These are phyloP conservation scores for Basidioascus undulatus DNA, from an alignment of 768 basidiomycete genomes.

Conservation along the genomic window DNA sequence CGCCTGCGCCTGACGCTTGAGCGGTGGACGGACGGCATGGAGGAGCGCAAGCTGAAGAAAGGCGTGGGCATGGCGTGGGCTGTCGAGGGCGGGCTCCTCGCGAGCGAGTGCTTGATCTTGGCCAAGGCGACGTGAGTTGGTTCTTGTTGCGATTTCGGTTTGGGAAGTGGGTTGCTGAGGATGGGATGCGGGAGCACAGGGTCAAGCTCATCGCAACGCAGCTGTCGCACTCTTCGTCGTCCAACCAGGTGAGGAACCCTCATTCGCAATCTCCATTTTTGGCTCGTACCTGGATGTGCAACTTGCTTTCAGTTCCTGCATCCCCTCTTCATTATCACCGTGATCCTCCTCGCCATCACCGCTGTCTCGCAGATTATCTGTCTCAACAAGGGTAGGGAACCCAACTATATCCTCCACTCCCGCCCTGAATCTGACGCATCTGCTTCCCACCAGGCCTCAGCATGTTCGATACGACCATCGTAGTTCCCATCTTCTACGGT, in stretches of 20 bases:
- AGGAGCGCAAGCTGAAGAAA: slow-evolving; percentile 61
- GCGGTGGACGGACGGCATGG: slow-evolving; percentile 28
- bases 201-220: slow-evolving; percentile 56
- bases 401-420: slow-evolving; percentile 53
- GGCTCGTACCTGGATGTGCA: too few species aligned
- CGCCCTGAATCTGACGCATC: neutral
- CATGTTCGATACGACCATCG: slow-evolving; percentile 24
- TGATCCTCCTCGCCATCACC: slow-evolving; percentile 32
- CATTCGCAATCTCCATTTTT: neutral
- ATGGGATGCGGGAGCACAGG: slow-evolving; percentile 18
- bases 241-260: too few species aligned
- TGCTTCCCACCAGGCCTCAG: slow-evolving; percentile 1
- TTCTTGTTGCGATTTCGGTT: neutral
- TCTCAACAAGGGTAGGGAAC: slow-evolving; percentile 66
- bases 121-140: slow-evolving; percentile 44
- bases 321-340: slow-evolving; percentile 32
- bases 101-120: slow-evolving; percentile 73
- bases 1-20: too few species aligned
- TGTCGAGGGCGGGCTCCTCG: slow-evolving; percentile 70
- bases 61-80: slow-evolving; percentile 84
- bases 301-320: slow-evolving; percentile 10
- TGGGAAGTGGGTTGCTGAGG: slow-evolving; percentile 4
- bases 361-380: slow-evolving; percentile 79
- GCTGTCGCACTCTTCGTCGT: too few species aligned
- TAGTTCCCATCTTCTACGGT: slow-evolving; percentile 86